These are phyloP conservation scores for Porogramme epimiltina DNA, from an alignment of 1,284 basidiomycete species.

Conservation along the genomic window DNA sequence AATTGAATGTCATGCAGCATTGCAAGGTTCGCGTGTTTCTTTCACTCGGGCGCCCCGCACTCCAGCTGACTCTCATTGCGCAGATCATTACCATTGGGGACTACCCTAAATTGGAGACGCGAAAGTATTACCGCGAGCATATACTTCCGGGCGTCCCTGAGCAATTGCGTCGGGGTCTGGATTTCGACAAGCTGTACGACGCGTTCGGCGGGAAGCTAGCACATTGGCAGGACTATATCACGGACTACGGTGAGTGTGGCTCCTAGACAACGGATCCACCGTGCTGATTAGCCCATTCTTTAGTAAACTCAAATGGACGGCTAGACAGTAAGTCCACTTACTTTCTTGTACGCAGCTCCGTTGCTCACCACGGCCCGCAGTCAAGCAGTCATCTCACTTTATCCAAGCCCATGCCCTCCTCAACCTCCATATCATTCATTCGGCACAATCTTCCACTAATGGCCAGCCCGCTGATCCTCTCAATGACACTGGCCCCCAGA, in stretches of 20 bases:
- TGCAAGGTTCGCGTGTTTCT: constrained; percentile 53
- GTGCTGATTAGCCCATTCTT: background rate
- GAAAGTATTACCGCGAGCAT: constrained; percentile 62
- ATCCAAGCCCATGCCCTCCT: constrained; percentile 74
- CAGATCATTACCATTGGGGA: constrained; percentile 80
- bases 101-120: constrained; percentile 69
- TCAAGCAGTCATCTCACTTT: constrained; percentile 75
- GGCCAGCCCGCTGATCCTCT: constrained; percentile 19
- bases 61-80: constrained; percentile 3
- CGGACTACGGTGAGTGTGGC: constrained; percentile 63
- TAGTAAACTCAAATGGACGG: constrained; percentile 38
- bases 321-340: constrained; percentile 40
- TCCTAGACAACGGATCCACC: no score
- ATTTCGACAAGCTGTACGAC: constrained; percentile 73
- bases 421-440: constrained; percentile 76
- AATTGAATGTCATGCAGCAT: constrained; percentile 76
- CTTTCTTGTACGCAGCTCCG: background rate
- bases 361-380: constrained; percentile 34
- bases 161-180: constrained; percentile 48
- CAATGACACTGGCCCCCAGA: constrained; percentile 13
- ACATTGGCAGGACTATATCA: constrained; percentile 78
- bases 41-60: background rate
- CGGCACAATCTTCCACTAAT: constrained; percentile 52
- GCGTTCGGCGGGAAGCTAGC: constrained; percentile 82
- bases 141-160: constrained; percentile 67